These are phyloP conservation scores for Lepidium aucheri DNA, from an alignment of 345 rosid species.

Conservation along the genomic window DNA sequence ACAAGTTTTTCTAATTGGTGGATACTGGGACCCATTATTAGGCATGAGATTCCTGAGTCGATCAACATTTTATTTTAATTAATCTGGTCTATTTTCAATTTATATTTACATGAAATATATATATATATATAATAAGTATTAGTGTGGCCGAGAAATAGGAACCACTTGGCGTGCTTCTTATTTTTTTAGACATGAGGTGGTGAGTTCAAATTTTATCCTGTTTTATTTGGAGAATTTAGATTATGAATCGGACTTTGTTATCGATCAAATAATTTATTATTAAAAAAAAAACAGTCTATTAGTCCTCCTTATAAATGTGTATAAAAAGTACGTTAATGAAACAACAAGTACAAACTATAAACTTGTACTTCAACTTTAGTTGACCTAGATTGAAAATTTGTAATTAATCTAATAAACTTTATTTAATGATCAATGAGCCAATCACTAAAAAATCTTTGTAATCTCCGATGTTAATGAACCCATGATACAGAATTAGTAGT, in stretches of 20 bases:
- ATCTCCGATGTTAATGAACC: constrained; percentile 1
- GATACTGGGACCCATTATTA: constrained; percentile 23
- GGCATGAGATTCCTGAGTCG: constrained; percentile 25
- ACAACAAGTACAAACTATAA: not conserved
- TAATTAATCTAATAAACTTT: not conserved
- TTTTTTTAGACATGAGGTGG: too few relatives aligned
- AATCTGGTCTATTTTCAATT: not conserved
- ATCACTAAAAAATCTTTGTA: not conserved
- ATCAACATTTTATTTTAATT: constrained; percentile 8
- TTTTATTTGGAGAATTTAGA: too few relatives aligned
- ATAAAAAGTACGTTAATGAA: not conserved
- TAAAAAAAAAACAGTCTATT: too few relatives aligned
- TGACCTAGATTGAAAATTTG: constrained; percentile 13
- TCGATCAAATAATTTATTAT: too few relatives aligned
- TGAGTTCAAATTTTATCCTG: too few relatives aligned
- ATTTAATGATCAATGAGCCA: not conserved
- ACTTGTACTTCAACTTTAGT: constrained; percentile 13
- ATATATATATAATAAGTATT: too few relatives aligned
- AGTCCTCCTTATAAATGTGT: too few relatives aligned
- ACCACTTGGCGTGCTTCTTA: too few relatives aligned
- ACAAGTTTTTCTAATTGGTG: not conserved
- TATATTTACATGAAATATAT: not conserved
- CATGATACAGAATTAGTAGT: not conserved
- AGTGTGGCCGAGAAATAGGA: too few relatives aligned
- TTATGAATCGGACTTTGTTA: too few relatives aligned